Evolutionary conservation across 2,329 filamentous ascomycete genomes (phyloP).

Genomic region (Pestalotiopsis sp.): DNA sequence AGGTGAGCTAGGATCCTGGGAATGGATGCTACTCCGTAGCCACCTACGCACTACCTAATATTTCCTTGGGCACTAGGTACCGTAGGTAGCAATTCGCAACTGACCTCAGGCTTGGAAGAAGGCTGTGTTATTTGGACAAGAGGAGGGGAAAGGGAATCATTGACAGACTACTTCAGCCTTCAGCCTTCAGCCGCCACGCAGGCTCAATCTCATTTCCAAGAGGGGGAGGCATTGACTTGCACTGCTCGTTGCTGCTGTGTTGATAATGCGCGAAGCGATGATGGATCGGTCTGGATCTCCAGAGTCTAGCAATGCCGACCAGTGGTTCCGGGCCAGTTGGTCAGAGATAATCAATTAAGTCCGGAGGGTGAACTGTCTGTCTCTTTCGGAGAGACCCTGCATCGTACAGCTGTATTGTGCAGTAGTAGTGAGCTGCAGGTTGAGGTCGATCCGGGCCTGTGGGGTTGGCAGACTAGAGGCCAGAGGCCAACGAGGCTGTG

Average conservation of each 20-base stretch:
- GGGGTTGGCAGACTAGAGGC: background rate
- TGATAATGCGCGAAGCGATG: background rate
- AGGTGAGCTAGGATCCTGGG: background rate
- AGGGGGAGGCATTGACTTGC: background rate
- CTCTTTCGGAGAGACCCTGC: background rate
- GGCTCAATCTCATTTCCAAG: background rate
- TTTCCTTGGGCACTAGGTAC: background rate
- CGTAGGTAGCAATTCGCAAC: background rate
- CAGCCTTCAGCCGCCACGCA: background rate
- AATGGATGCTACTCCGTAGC: background rate
- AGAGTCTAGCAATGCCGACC: background rate
- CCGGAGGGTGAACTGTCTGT: background rate
- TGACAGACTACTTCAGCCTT: background rate
- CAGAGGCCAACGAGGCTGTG: constrained; percentile 32
- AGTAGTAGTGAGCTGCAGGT: no score
- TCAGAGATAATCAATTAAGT: background rate
- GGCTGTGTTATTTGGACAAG: constrained; percentile 1
- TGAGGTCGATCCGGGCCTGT: background rate
- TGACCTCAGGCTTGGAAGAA: constrained; percentile 10
- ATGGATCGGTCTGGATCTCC: background rate
- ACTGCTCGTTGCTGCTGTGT: background rate
- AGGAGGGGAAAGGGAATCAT: background rate
- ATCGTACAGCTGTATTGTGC: background rate
- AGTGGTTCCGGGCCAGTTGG: background rate
- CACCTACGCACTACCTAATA: background rate